Base-by-base conservation (phyloP, 768 basidiomycete genomes). In the Russula vinacea region DNA sequence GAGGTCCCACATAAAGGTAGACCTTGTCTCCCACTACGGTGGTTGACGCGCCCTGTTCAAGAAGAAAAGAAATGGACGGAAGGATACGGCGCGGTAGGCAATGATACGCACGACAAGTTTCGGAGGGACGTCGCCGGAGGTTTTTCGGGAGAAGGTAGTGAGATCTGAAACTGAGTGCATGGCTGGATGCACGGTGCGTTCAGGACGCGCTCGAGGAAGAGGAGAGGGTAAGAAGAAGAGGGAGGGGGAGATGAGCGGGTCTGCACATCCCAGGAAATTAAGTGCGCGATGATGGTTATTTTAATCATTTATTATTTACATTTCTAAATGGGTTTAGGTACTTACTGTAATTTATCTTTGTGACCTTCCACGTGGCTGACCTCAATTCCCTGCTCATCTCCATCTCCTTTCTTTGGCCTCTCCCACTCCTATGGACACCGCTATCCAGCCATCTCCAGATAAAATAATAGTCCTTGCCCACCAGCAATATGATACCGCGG, bases 91-190 rank as follows among this genome's bases (percentile, higher is more conserved):
- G 33, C 11, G 24, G 32, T 8, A 0, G 33, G 26, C n/a, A 14
- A 54, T 24, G 57, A 24, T 35, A 81, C 90, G 63, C 79, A 92
- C 92, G 63, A 95, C 90, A 50, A 94, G 86, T 72, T 89, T 92
- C 50, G 90, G 86, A 13, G 94, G 93, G 24, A 94, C 87, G 81
- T 92, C 88, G 52, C 93, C 94, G 0, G 82, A 83, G 0, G 93
- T 91, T 73, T 87, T 87, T 66, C 89, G 83, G 73, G 88, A 89
- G 72, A 85, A 90, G 1, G 92, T 93, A 11, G 92, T 93, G 70
- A 95, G 80, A 77, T 94, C 92, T 71, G 91, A 91, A 69, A 94
- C 91, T 56, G 92, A 91, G 73, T 92, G 90, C 83, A 83, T 84
- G 26, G 22, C 13, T 29, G 49, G 10, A 55, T 50, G 63, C 58